Evolutionary conservation across 2,329 filamentous ascomycete species (phyloP).

Genomic region (Xylariaceae sp.): DNA sequence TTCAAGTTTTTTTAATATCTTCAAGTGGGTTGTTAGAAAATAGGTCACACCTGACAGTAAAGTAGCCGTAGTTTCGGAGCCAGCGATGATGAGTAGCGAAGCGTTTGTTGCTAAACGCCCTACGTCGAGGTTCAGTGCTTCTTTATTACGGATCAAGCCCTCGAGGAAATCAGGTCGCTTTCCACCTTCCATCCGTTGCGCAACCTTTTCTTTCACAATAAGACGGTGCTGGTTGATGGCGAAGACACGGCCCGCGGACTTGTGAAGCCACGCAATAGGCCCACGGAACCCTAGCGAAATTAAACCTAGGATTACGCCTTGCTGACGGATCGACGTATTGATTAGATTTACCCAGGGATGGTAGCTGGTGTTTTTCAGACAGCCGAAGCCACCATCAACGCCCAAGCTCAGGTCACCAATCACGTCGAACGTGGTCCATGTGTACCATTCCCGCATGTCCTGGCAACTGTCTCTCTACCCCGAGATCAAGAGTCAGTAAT

Average conservation of each 20-base stretch:
- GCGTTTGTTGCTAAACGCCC: conserved; percentile 31
- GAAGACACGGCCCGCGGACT: neutral
- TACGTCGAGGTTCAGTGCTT: conserved; percentile 30
- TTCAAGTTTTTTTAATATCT: conserved; percentile 41
- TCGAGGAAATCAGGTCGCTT: conserved; percentile 44
- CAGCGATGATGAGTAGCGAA: conserved; percentile 49
- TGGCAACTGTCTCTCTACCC: conserved; percentile 8
- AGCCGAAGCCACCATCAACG: conserved; percentile 46
- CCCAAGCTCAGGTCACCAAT: conserved; percentile 56
- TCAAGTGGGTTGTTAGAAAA: conserved; percentile 47
- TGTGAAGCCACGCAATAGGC: conserved; percentile 11
- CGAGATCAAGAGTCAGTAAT: too few species aligned
- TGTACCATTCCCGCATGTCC: conserved; percentile 48
- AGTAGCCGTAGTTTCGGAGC: conserved; percentile 59
- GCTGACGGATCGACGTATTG: conserved; percentile 32
- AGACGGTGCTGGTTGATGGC: conserved; percentile 23
- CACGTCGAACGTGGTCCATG: conserved; percentile 51
- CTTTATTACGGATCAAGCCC: conserved; percentile 40
- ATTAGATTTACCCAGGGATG: conserved; percentile 45
- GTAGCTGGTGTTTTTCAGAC: conserved; percentile 41
- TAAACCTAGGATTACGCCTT: conserved; percentile 17
- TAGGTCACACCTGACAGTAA: conserved; percentile 49
- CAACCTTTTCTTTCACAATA: conserved; percentile 35
- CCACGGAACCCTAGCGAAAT: conserved; percentile 13
- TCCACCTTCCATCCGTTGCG: conserved; percentile 35